phyloP scores from a whole-genome alignment of 2,329 filamentous ascomycete genomes.

The Pyricularia grisea region DNA sequence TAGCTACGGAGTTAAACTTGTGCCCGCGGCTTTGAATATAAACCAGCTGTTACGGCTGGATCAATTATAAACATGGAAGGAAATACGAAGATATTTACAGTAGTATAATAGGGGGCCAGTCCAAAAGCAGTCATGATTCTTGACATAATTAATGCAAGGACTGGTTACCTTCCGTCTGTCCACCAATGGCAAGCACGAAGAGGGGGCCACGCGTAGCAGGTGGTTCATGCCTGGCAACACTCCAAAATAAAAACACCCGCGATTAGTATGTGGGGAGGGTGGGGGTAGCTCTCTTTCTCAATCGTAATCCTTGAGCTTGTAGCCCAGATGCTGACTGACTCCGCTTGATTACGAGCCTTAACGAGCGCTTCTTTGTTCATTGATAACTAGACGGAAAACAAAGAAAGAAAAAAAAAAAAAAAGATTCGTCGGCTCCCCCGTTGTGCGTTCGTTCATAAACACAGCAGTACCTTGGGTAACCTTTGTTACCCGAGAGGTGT shows the following conservation, averaged over 20 bases:
- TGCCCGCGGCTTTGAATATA: too few species aligned
- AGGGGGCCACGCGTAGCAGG: neutral
- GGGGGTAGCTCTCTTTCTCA: neutral
- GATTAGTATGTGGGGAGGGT: neutral
- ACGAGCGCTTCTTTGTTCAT: neutral
- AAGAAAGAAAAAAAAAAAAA: neutral
- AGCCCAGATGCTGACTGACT: neutral
- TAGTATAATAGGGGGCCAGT: too few species aligned
- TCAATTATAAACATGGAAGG: too few species aligned
- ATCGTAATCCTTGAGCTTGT: neutral
- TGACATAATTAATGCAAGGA: too few species aligned
- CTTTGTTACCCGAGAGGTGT: neutral
- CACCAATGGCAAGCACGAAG: neutral
- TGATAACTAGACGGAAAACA: neutral
- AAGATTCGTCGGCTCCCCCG: neutral
- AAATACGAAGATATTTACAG: too few species aligned
- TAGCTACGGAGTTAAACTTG: too few species aligned
- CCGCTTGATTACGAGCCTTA: neutral
- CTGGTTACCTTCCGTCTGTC: too few species aligned
- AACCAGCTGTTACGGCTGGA: too few species aligned
- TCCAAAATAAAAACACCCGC: neutral
- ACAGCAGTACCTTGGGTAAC: too few species aligned
- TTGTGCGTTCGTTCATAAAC: neutral
- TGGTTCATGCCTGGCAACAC: neutral
- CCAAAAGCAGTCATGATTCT: too few species aligned